These are phyloP conservation scores for Fusarium siculi DNA, from an alignment of 2,329 filamentous ascomycete species.

Conservation along the genomic window DNA sequence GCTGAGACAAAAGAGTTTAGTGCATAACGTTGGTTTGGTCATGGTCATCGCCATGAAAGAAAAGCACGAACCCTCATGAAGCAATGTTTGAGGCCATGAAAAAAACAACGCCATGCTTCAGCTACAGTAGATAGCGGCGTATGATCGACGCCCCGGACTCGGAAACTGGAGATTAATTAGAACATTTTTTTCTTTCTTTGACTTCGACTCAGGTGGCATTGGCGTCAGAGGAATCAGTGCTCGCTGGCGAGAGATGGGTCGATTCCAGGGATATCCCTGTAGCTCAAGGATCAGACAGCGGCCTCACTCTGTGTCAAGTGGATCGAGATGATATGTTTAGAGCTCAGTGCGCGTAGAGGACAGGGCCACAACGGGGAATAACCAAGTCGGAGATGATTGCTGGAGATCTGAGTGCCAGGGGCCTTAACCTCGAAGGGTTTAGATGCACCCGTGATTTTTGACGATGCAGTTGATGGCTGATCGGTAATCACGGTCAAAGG, in stretches of 20 bases:
- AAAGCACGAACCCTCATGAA: slow-evolving; percentile 19
- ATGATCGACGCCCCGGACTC: slow-evolving; percentile 44
- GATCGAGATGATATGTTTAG: slow-evolving; percentile 28
- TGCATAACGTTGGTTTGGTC: neutral
- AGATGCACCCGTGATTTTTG: slow-evolving; percentile 36
- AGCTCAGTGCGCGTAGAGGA: slow-evolving; percentile 1
- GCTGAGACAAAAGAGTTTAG: slow-evolving; percentile 15
- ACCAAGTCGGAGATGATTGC: slow-evolving; percentile 7
- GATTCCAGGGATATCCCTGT: slow-evolving; percentile 33
- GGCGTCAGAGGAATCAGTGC: slow-evolving; percentile 41
- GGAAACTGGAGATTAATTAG: slow-evolving; percentile 35
- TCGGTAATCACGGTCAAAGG: slow-evolving; percentile 34
- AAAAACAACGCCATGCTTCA: slow-evolving; percentile 37
- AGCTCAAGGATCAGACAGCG: slow-evolving; percentile 22
- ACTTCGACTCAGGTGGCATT: slow-evolving; percentile 27
- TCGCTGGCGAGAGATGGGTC: slow-evolving; percentile 34
- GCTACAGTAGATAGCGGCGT: slow-evolving; percentile 40
- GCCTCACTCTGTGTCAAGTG: slow-evolving; percentile 35
- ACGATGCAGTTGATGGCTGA: slow-evolving; percentile 21
- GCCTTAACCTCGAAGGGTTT: slow-evolving; percentile 8
- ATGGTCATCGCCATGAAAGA: neutral
- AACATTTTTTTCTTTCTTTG: slow-evolving; percentile 12
- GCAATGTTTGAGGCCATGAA: slow-evolving; percentile 19
- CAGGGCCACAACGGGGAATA: slow-evolving; percentile 22
- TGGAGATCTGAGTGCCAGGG: slow-evolving; percentile 26